These are phyloP conservation scores for Phyllosticta citriasiana DNA, from an alignment of 2,329 filamentous ascomycete species.

Conservation along the genomic window DNA sequence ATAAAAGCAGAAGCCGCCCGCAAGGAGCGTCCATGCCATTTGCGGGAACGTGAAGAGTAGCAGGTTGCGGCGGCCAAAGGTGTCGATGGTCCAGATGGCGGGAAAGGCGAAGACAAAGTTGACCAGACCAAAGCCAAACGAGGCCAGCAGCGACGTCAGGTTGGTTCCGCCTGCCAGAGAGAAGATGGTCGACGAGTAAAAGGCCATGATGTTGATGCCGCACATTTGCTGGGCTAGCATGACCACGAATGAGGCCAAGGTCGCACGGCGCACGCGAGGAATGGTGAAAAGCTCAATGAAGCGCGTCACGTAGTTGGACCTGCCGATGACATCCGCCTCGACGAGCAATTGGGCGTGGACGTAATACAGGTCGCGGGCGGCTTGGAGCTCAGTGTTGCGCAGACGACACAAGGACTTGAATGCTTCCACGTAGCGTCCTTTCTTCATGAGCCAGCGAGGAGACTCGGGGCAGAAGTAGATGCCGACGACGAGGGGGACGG, in stretches of 20 bases:
- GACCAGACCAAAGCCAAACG: conserved; percentile 48
- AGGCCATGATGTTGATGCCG: conserved; percentile 41
- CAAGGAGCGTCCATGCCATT: conserved; percentile 40
- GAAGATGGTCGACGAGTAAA: conserved; percentile 44
- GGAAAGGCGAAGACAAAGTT: conserved; percentile 51
- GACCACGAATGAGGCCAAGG: conserved; percentile 64
- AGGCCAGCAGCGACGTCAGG: conserved; percentile 39
- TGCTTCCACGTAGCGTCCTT: conserved; percentile 28
- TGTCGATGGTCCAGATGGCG: conserved; percentile 50
- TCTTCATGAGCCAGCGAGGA: conserved; percentile 32
- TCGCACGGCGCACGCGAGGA: conserved; percentile 60
- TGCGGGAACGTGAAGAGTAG: conserved; percentile 40
- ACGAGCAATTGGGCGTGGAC: conserved; percentile 28
- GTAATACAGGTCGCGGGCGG: conserved; percentile 34
- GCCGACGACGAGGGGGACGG: conserved; percentile 27
- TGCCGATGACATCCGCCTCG: conserved; percentile 25
- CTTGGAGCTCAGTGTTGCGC: conserved; percentile 30
- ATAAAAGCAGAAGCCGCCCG: conserved; percentile 42
- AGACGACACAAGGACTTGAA: conserved; percentile 30
- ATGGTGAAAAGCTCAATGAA: conserved; percentile 54
- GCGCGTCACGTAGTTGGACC: conserved; percentile 30
- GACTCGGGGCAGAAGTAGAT: conserved; percentile 34
- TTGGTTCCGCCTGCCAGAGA: conserved; percentile 25
- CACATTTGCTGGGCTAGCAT: conserved; percentile 63
- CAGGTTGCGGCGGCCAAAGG: conserved; percentile 41